Base-by-base conservation (phyloP, 208 protist species). In the Phytomonas francai region DNA sequence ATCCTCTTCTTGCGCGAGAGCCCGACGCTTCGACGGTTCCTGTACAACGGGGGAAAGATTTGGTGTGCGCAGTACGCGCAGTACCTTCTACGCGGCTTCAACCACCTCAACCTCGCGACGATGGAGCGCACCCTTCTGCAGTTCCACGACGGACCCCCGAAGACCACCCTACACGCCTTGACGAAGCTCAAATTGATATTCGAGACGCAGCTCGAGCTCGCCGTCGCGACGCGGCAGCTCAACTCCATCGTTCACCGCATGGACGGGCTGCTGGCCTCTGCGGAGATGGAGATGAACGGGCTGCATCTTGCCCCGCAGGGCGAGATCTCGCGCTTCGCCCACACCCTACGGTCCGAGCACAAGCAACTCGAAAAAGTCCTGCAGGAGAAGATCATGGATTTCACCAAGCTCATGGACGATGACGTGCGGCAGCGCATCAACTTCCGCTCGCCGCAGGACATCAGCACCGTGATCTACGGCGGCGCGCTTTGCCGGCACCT, bases 11-110 rank as follows among this genome's bases (percentile, higher is more conserved):
- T 95, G 8, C 89, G 87, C 36, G 63, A 79, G 3, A 92, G 85
- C 54, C 63, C 64, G 63, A 78, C 67, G 67, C 71, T 95, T 56
- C 78, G 74, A 19, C 61, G 78, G 33, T 93, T 95, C 67, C 70
- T 95, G 45, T 74, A 71, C 70, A 92, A 89, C 63, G 90, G 90
- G 9, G 90, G 87, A 32, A 75, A 81, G 36, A 81, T 95, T 29
- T 97, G 93, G 91, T 95, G 91, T 68, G 87, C 88, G 54, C 92
- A 96, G 79, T 96, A 96, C 76, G 91, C 91, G 5, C 88, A 97
- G 85, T 97, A 96, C 79, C 79, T 97, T 14, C 68, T 96, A 49
- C 84, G 83, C 39, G 92, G 92, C 19, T 95, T 93, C 71, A 92
- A 92, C 67, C 79, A 93, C 77, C 60, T 83, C 42, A 82, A 91